Base-by-base conservation (phyloP, 805 yeast genomes). In the Starmerella stigmatis region DNA sequence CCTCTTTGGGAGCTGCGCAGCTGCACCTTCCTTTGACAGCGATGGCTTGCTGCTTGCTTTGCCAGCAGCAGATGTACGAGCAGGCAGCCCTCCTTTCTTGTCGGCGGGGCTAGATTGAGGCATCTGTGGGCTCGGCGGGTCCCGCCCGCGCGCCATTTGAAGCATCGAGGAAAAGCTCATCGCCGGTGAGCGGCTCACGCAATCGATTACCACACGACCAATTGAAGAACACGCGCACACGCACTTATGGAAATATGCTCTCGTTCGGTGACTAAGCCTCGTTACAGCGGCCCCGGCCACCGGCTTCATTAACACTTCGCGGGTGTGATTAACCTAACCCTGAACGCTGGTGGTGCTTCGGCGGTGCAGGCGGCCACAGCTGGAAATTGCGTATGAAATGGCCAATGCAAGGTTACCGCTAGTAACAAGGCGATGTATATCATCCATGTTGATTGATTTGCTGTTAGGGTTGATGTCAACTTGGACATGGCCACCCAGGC, bases 151-250 rank as follows among this genome's bases (percentile, higher is more conserved):
- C 16, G 58, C 58, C 58, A 51, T 51, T 12, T 53, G 51, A 35
- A 54, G 50, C 57, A 54, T 53, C 5, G 51, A 43, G 32, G 41
- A 23, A 32, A 53, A 49, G 31, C 57, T 46, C 57, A 53, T 53
- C 8, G 19, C 19, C 21, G 38, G 27, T 34, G 19, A 11, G 10
- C 12, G 19, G 20, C 33, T 4, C 19, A 7, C n/a, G 13, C 15
- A 13, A 13, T 27, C 29, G 5, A n/a, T 29, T 15, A 5, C 3
- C 9, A 5, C 19, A 19, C 9, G 12, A 13, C 17, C n/a, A 29
- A 29, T n/a, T n/a, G n/a, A n/a, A n/a, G n/a, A n/a, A n/a, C n/a
- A n/a, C n/a, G n/a, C n/a, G n/a, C n/a, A n/a, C n/a, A n/a, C n/a
- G n/a, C n/a, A n/a, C n/a, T n/a, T n/a, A n/a, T n/a, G n/a, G n/a